phyloP scores from a whole-genome alignment of 108 stramenopile genomes.

The Pseudonitzschia delicatissima region DNA sequence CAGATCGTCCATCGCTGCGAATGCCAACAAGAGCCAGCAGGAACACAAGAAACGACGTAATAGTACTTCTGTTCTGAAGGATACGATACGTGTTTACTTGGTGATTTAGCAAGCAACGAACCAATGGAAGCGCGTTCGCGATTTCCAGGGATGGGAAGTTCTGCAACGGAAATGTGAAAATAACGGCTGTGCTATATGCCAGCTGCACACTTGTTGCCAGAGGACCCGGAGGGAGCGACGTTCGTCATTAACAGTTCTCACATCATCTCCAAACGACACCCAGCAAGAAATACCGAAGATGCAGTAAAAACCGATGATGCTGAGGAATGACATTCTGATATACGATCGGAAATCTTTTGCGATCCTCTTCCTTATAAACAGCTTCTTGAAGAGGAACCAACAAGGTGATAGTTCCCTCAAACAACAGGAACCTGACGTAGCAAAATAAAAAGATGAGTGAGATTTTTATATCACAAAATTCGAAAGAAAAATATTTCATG shows the following conservation, averaged over 20 bases:
- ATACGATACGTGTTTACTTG: slow-evolving; percentile 6
- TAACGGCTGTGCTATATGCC: slow-evolving; percentile 64
- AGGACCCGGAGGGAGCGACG: slow-evolving; percentile 46
- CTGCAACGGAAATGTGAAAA: slow-evolving; percentile 78
- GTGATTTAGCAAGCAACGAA: slow-evolving; percentile 15
- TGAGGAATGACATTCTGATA: slow-evolving; percentile 47
- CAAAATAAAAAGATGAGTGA: background rate
- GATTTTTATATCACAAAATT: too few relatives aligned
- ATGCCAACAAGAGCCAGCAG: slow-evolving; percentile 46
- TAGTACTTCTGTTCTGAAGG: slow-evolving; percentile 36
- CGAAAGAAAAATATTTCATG: too few relatives aligned
- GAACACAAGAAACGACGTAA: slow-evolving; percentile 40
- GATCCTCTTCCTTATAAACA: slow-evolving; percentile 41
- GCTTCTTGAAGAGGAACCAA: slow-evolving; percentile 74
- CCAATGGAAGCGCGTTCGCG: slow-evolving; percentile 33
- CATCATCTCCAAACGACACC: slow-evolving; percentile 60
- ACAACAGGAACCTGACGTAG: slow-evolving; percentile 26
- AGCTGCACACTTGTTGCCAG: slow-evolving; percentile 62
- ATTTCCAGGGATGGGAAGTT: slow-evolving; percentile 75
- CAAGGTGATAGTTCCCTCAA: slow-evolving; percentile 70
- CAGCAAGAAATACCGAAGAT: slow-evolving; percentile 60
- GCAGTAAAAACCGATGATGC: slow-evolving; percentile 62
- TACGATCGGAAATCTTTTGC: slow-evolving; percentile 49
- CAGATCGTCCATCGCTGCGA: slow-evolving; percentile 48
- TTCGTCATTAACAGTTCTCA: slow-evolving; percentile 63